Evolutionary conservation across 306 rosid genomes (phyloP).

Genomic region (Boehmeria nivea): DNA sequence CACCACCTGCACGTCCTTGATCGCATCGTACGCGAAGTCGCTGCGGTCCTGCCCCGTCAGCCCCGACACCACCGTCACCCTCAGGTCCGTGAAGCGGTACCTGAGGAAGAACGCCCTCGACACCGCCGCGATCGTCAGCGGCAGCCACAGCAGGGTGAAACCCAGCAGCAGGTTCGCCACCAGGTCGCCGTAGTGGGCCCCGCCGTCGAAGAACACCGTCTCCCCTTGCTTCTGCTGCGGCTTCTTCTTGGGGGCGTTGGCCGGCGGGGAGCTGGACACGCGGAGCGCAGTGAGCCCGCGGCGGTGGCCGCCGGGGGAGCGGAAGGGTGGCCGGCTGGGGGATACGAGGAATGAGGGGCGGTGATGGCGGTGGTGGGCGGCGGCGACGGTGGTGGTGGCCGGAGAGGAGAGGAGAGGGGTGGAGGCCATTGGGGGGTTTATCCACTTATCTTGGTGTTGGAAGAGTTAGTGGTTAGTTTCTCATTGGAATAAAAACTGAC

Average conservation of each 20-base stretch:
- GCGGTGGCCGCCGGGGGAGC: conserved; percentile 36
- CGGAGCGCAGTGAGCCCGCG: conserved; percentile 37
- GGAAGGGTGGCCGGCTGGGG: conserved; percentile 44
- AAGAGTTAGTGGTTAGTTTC: neutral
- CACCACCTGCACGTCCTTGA: conserved; percentile 87
- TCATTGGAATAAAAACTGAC: too few relatives aligned
- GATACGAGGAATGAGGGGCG: conserved; percentile 40
- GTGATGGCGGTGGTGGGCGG: conserved; percentile 43
- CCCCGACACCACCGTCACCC: conserved; percentile 83
- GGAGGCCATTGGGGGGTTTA: conserved; percentile 46
- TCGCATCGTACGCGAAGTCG: conserved; percentile 67
- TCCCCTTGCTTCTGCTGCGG: conserved; percentile 41
- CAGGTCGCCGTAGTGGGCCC: conserved; percentile 91
- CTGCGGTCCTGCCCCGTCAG: conserved; percentile 79
- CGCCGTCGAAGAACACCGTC: conserved; percentile 84
- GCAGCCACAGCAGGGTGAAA: conserved; percentile 84
- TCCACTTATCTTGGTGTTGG: conserved; percentile 4
- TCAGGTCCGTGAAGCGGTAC: conserved; percentile 86
- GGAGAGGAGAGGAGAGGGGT: conserved; percentile 46
- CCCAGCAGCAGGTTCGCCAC: conserved; percentile 62
- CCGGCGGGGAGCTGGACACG: conserved; percentile 66
- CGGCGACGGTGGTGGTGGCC: conserved; percentile 18
- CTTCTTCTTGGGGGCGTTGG: conserved; percentile 31
- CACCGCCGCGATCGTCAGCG: conserved; percentile 78
- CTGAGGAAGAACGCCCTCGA: conserved; percentile 61